These are phyloP conservation scores for Malus hybrid DNA, from an alignment of 331 rosid species.

Conservation along the genomic window DNA sequence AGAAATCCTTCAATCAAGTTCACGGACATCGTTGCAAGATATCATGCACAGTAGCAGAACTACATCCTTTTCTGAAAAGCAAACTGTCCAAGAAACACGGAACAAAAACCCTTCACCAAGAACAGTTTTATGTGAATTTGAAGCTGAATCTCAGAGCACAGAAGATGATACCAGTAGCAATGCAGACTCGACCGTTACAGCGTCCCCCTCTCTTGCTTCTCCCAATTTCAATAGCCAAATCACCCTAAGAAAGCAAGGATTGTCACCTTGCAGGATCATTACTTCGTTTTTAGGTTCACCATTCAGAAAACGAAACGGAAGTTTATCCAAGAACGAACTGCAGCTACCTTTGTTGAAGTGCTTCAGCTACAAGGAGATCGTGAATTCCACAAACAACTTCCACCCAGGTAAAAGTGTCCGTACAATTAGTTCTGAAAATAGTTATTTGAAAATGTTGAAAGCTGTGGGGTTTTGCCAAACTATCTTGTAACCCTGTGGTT, in stretches of 20 bases:
- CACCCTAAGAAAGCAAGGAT: conserved; percentile 26
- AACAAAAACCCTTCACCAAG: conserved; percentile 37
- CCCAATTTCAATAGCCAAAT: conserved; percentile 22
- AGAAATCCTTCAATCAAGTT: conserved; percentile 25
- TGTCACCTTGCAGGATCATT: conserved; percentile 50
- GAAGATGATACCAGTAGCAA: conserved; percentile 67
- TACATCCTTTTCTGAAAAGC: conserved; percentile 27
- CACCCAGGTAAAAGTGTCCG: conserved; percentile 48
- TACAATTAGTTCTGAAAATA: not conserved
- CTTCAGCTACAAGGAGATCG: conserved; percentile 64
- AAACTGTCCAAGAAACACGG: conserved; percentile 17
- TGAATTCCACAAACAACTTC: conserved; percentile 63
- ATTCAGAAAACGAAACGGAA: conserved; percentile 39
- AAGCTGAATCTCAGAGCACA: conserved; percentile 60
- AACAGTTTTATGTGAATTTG: conserved; percentile 38
- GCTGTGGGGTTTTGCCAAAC: not conserved
- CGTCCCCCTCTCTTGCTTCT: conserved; percentile 30
- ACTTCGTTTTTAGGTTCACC: conserved; percentile 62
- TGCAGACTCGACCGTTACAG: conserved; percentile 46
- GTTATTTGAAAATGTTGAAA: not conserved
- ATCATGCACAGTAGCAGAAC: conserved; percentile 17
- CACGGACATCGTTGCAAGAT: conserved; percentile 14
- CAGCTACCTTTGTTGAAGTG: conserved; percentile 58
- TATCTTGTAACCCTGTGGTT: not conserved
- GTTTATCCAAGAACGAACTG: conserved; percentile 24